phyloP scores from a whole-genome alignment of 129 eudicot genomes.

The Flaveria trinervia region DNA sequence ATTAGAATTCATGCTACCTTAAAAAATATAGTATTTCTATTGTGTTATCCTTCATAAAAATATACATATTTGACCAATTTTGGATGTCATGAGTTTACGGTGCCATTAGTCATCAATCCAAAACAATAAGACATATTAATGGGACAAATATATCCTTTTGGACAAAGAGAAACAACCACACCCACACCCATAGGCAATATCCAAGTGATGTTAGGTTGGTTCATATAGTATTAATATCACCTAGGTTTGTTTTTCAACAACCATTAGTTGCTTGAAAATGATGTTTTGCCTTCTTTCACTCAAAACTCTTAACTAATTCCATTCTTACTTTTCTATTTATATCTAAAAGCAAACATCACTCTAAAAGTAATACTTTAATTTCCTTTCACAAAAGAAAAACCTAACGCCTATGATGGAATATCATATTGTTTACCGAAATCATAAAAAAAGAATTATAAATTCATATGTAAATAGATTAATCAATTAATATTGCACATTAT shows the following conservation, averaged over 20 bases:
- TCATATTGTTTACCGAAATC: too few species aligned
- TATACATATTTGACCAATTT: conserved; percentile 25
- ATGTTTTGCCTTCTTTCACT: conserved; percentile 30
- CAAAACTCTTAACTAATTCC: conserved; percentile 15
- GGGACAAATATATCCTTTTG: conserved; percentile 38
- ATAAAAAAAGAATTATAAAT: too few species aligned
- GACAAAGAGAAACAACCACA: conserved; percentile 14
- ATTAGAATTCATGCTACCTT: neutral
- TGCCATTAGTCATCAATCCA: conserved; percentile 33
- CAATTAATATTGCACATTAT: too few species aligned
- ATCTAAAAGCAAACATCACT: neutral
- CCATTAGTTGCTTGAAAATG: conserved; percentile 34
- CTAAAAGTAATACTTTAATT: conserved; percentile 1
- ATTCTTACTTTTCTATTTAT: conserved; percentile 9
- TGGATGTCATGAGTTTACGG: conserved; percentile 14
- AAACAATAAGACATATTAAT: conserved; percentile 25
- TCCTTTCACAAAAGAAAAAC: neutral
- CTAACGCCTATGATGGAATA: too few species aligned
- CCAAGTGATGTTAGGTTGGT: conserved; percentile 30
- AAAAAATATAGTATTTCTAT: neutral
- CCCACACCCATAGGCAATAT: conserved; percentile 14
- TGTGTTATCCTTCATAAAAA: neutral
- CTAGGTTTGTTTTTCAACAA: conserved; percentile 29
- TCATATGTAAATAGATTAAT: too few species aligned
- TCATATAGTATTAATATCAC: conserved; percentile 10